Evolutionary conservation across 225 moss, liverwort and hornwort species (phyloP), one percentile per base, ranked within the genome.

Genomic region (Bryum argenteum): DNA sequence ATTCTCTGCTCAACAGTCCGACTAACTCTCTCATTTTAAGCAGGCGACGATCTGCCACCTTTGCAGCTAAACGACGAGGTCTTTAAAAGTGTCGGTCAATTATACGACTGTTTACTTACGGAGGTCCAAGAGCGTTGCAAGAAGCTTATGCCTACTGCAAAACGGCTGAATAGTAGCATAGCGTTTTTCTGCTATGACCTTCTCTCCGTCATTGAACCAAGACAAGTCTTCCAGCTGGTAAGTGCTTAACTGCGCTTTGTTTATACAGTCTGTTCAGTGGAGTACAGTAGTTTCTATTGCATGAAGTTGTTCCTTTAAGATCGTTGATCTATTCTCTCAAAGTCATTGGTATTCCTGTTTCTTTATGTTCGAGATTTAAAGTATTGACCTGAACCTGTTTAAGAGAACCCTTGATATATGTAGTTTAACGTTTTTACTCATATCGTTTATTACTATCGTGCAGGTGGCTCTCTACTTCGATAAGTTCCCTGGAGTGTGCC

Each of bases 221-320:
- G 89, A 69, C 97, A 98, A 91, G 94, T 98, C 53, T 98, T 98
- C 83, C 90, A 98, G 80, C 88, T 98, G 89, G 97, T 96, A 81
- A 10, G 48, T 9, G 2, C 67, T 64, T 19, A 64, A 75, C 82
- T 45, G 19, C 20, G n/a, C 54, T 60, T 56, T 47, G 54, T 33
- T 23, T 75, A 11, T 23, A 45, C 63, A 24, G 26, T 59, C 8
- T 54, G n/a, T 66, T 33, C 23, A 17, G 51, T 50, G 39, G 5
- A 55, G 42, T 21, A 48, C 12, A 50, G 21, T 44, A 47, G 55
- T 28, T 37, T 70, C 19, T 33, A 33, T 53, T 65, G 54, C 62
- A 67, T 74, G 66, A 43, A 82, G 43, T 42, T 33, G 37, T 33
- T 38, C 18, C 9, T 62, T 69, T 66, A 23, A 57, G 42, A 59